Conservation (phyloP, 352 stramenopile species). For the Globisporangium yorkense region DNA sequence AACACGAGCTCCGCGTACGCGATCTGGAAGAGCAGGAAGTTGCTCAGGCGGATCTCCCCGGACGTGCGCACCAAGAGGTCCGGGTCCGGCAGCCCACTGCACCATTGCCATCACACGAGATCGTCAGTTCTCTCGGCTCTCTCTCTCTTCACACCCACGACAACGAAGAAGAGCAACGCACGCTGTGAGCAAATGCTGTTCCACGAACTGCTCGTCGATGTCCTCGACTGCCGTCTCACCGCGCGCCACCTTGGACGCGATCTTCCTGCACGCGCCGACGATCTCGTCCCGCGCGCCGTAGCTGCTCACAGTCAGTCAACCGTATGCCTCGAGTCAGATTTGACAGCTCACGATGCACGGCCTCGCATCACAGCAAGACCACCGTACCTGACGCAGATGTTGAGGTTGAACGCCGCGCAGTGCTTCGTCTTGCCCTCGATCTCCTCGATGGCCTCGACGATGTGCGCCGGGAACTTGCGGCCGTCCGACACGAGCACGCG, state of each 20-base stretch:
- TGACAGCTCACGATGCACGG: background rate
- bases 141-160: background rate
- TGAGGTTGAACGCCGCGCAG: slow-evolving; percentile 76
- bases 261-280: slow-evolving; percentile 83
- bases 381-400: slow-evolving; percentile 76
- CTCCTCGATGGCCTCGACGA: slow-evolving; percentile 55
- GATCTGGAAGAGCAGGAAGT: slow-evolving; percentile 96
- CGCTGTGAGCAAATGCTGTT: slow-evolving; percentile 73
- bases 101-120: background rate
- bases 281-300: slow-evolving; percentile 97
- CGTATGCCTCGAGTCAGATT: background rate
- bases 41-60: slow-evolving; percentile 93
- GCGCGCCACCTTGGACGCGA: slow-evolving; percentile 79
- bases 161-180: slow-evolving; percentile 22
- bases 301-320: slow-evolving; percentile 34
- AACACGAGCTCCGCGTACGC: slow-evolving; percentile 96
- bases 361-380: background rate
- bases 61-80: slow-evolving; percentile 95
- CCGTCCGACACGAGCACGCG: slow-evolving; percentile 85
- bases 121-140: background rate
- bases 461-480: slow-evolving; percentile 59
- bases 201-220: slow-evolving; percentile 77
- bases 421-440: slow-evolving; percentile 88
- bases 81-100: slow-evolving; percentile 83
- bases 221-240: slow-evolving; percentile 56